Evolutionary conservation across 495 filamentous ascomycete genomes (phyloP), one percentile per base, ranked within the genome.

Genomic region (Pyronema omphalodes): DNA sequence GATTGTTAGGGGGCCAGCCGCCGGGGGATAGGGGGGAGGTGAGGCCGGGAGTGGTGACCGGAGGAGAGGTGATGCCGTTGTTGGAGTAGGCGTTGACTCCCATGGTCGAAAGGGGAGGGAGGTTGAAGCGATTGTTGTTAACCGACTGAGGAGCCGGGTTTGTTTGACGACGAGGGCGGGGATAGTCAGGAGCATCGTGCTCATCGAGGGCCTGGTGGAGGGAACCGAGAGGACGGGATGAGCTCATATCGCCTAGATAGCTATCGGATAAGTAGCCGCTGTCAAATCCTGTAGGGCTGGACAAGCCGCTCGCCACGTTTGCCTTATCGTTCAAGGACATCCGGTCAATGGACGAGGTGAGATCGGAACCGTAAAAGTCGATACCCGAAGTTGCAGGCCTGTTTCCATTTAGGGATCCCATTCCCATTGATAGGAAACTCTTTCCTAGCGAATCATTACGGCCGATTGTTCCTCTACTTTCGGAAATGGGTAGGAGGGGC

Each of bases 21-120:
- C 36, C 53, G 44, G 60, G 58, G 15, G 60, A 60, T 9, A 58
- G 39, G 9, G 60, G 60, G 82, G 86, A 57, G 79, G 81, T 49
- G 66, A 67, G 45, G 79, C 75, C 55, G 74, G 75, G 48, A 74
- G 76, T 58, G 77, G 76, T 48, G 12, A 44, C 52, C 3, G 52
- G 52, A 12, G 52, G 52, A n/a, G 47, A 50, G 9, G 52, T 39
- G 29, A 54, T 54, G 6, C 40, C 39, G 15, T n/a, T 33, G 12
- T 57, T 53, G 9, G 50, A 17, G 39, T 57, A 64, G 47, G 47
- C 37, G 46, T 54, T 57, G 9, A 54, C 41, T 12, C 52, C 52
- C 6, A 36, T 47, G 19, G 61, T 64, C n/a, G 60, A 55, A 14
- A 64, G 61, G 9, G 59, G 61, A 19, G 61, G 61, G 19, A 54